Percentiles rank a stretch among this genome's conserved stretches.
Evolutionary conservation across 2,329 filamentous ascomycete species (phyloP).

Genomic region (Diaporthe citriasiana): DNA sequence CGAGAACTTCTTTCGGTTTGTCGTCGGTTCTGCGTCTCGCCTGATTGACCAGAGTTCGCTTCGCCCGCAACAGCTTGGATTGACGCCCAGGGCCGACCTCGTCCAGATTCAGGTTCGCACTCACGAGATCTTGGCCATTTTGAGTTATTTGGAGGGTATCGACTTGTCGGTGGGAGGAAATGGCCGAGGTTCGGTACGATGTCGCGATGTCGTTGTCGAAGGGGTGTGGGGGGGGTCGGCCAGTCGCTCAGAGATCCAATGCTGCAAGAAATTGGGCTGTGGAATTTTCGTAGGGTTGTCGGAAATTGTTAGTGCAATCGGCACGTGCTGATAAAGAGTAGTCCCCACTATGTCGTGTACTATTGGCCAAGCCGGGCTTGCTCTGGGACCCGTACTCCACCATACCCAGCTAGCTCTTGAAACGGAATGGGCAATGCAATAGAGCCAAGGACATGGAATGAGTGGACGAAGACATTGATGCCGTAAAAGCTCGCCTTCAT

Average conservation of each 20-base stretch:
- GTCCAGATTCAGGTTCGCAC: constrained; percentile 13
- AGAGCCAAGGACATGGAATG: background rate
- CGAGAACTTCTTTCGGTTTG: constrained; percentile 25
- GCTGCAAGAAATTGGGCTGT: constrained; percentile 42
- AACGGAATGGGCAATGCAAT: background rate
- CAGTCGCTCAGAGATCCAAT: background rate
- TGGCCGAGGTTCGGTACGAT: constrained; percentile 41
- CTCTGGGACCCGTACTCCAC: too few species aligned
- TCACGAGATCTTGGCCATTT: constrained; percentile 45
- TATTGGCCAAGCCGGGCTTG: background rate
- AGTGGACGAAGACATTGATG: background rate
- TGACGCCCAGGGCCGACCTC: constrained; percentile 22
- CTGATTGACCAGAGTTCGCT: background rate
- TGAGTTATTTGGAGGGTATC: constrained; percentile 40
- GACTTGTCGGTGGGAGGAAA: constrained; percentile 40
- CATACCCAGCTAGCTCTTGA: background rate
- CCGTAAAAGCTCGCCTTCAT: background rate
- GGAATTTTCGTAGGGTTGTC: constrained; percentile 27
- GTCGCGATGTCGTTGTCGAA: constrained; percentile 39
- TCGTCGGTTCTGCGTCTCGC: constrained; percentile 6
- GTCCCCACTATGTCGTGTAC: background rate
- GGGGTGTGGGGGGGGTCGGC: constrained; percentile 31
- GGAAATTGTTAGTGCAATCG: constrained; percentile 41
- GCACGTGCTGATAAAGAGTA: constrained; percentile 33
- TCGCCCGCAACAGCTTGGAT: constrained; percentile 39